These are phyloP conservation scores for Pythium aristosporum DNA, from an alignment of 352 stramenopile species.

Conservation along the genomic window DNA sequence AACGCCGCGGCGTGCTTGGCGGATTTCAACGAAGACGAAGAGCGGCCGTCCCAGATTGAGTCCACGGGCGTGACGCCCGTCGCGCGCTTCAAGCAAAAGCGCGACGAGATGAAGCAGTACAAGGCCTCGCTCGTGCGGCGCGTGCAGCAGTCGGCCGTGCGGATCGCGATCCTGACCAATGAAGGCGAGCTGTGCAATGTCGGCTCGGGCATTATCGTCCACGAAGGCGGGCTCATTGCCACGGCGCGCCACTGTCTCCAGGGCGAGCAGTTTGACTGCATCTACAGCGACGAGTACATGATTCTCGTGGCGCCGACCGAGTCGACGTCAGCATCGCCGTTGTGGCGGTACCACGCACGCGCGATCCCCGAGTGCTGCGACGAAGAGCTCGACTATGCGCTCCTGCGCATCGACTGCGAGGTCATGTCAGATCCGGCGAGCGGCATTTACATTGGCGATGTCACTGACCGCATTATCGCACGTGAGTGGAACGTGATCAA, in stretches of 20 bases:
- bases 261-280: slow-evolving; percentile 85
- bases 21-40: slow-evolving; percentile 81
- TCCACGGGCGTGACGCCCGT: slow-evolving; percentile 65
- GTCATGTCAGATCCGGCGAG: slow-evolving; percentile 84
- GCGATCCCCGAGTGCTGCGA: slow-evolving; percentile 84
- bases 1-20: slow-evolving; percentile 81
- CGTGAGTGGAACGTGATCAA: slow-evolving; percentile 83
- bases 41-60: slow-evolving; percentile 57
- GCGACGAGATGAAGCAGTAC: slow-evolving; percentile 85
- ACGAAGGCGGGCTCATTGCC: slow-evolving; percentile 76
- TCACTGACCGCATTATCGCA: slow-evolving; percentile 85
- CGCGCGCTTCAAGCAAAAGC: slow-evolving; percentile 78
- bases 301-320: slow-evolving; percentile 82
- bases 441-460: slow-evolving; percentile 87
- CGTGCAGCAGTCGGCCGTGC: slow-evolving; percentile 83
- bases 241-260: slow-evolving; percentile 80
- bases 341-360: slow-evolving; percentile 85
- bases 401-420: slow-evolving; percentile 82
- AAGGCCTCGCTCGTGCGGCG: slow-evolving; percentile 79
- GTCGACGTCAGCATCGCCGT: slow-evolving; percentile 68
- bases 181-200: slow-evolving; percentile 86
- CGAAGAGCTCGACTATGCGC: slow-evolving; percentile 80
- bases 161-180: slow-evolving; percentile 82
- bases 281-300: slow-evolving; percentile 88
- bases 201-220: slow-evolving; percentile 83